These are phyloP conservation scores for Neocucurbitaria cava DNA, from an alignment of 2,329 filamentous ascomycete species.

Conservation along the genomic window DNA sequence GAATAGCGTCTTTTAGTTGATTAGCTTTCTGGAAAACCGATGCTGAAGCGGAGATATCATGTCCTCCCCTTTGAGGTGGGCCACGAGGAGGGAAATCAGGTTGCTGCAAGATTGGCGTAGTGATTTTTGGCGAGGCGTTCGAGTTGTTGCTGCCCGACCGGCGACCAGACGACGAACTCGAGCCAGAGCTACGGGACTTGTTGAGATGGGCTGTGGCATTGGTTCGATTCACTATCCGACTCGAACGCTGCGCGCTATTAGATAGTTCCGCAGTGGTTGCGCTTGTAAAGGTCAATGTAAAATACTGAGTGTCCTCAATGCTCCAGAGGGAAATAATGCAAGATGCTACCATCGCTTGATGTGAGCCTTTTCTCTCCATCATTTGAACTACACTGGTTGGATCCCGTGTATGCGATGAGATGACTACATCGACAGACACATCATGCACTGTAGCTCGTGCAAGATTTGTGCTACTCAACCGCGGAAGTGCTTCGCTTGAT, in stretches of 20 bases:
- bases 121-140: conserved; percentile 48
- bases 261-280: conserved; percentile 43
- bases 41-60: conserved; percentile 63
- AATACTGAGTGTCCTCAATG: conserved; percentile 72
- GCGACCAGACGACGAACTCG: conserved; percentile 50
- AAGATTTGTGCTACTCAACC: conserved; percentile 46
- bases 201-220: conserved; percentile 41
- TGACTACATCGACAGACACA: conserved; percentile 71
- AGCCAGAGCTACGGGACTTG: conserved; percentile 44
- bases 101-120: conserved; percentile 63
- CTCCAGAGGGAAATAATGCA: conserved; percentile 81
- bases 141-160: conserved; percentile 40
- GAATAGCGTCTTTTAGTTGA: conserved; percentile 76
- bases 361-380: conserved; percentile 19
- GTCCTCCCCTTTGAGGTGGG: conserved; percentile 61
- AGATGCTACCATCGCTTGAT: conserved; percentile 63
- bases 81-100: conserved; percentile 72
- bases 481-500: conserved; percentile 21
- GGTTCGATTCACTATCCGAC: conserved; percentile 53
- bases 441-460: conserved; percentile 60
- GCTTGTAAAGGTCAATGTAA: conserved; percentile 76
- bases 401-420: conserved; percentile 54
- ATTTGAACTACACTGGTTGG: conserved; percentile 16
- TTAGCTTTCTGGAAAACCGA: conserved; percentile 76
- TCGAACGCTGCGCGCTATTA: conserved; percentile 33